Conservation (phyloP, 768 basidiomycete species). For the Tulasnella sp. region DNA sequence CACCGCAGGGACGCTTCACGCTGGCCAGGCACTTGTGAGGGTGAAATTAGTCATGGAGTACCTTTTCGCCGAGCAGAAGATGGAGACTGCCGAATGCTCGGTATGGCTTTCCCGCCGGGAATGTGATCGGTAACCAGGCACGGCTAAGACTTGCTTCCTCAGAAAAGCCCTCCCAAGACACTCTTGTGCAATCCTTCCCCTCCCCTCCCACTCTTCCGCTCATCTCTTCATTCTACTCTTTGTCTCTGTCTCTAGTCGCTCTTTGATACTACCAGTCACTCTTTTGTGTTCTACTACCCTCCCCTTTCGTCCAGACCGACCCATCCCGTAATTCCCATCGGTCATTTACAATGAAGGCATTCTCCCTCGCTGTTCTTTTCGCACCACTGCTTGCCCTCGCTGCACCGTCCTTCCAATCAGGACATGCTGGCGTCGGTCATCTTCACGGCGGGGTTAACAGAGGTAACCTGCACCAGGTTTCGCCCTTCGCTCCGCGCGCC, state of each 20-base stretch:
- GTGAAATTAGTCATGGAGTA: too few relatives aligned
- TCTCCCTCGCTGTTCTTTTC: background rate
- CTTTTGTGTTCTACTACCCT: background rate
- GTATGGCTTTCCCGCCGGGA: too few relatives aligned
- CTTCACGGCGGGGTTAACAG: background rate
- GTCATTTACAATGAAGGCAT: background rate
- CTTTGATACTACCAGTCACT: background rate
- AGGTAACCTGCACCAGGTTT: background rate
- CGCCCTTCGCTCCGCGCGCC: background rate
- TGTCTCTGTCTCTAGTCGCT: background rate
- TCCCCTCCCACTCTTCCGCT: too few relatives aligned
- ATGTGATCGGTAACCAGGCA: too few relatives aligned
- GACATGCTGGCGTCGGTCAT: background rate
- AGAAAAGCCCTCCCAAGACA: too few relatives aligned
- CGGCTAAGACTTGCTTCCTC: too few relatives aligned
- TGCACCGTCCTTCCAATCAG: background rate
- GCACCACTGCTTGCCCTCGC: background rate
- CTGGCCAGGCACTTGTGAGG: too few relatives aligned
- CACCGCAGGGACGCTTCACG: too few relatives aligned
- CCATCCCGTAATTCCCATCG: background rate
- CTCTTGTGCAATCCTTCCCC: too few relatives aligned
- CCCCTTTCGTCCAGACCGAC: too few relatives aligned
- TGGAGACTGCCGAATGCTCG: too few relatives aligned
- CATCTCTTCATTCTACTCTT: background rate
- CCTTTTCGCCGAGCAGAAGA: too few relatives aligned